Evolutionary conservation across 2,329 filamentous ascomycete genomes (phyloP), one percentile per base, ranked within the genome.

Genomic region (Verticillium tricorpus): DNA sequence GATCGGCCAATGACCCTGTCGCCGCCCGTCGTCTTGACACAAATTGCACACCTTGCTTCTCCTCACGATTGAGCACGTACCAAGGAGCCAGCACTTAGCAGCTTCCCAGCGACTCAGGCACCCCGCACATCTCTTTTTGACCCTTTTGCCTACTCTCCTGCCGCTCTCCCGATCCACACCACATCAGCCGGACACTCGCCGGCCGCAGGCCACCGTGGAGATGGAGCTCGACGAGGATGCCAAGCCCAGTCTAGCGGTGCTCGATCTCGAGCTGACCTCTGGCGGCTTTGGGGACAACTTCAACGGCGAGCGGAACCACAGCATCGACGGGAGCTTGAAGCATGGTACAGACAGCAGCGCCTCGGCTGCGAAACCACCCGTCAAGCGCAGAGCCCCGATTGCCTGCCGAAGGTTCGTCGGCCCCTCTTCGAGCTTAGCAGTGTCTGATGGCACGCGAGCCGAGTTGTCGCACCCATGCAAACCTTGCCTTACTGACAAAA

Each of bases 351-450:
- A 52, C 19, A 52, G 45, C 45, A 52, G 45, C 19, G 45, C 45
- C n/a, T 52, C 45, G 45, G 45, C 45, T 22, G 22, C 61, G 12
- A 66, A 65, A 40, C 56, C 69, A 5, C 64, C 62, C 55, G 77
- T 82, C 68, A 83, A 81, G 70, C 78, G 81, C 58, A 76, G 80
- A 70, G 79, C 81, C 45, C 76, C 80, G 31, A 82, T 84, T 67
- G 82, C 82, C 61, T 85, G 82, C 67, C 76, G 80, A 72, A 80
- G 81, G 82, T 83, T 71, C 64, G 75, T 70, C 65, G 31, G 40
- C 35, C 28, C 35, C 59, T 37, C 55, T 55, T 28, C 31, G 60
- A 63, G 54, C 56, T 11, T 58, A 31, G 45, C 57, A 57, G 37
- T 31, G 7, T 37, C 17, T 60, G 28, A 34, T 50, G 52, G 22